Evolutionary conservation across 495 filamentous ascomycete genomes (phyloP), one percentile per base, ranked within the genome.

Genomic region (Daldinia childiae): DNA sequence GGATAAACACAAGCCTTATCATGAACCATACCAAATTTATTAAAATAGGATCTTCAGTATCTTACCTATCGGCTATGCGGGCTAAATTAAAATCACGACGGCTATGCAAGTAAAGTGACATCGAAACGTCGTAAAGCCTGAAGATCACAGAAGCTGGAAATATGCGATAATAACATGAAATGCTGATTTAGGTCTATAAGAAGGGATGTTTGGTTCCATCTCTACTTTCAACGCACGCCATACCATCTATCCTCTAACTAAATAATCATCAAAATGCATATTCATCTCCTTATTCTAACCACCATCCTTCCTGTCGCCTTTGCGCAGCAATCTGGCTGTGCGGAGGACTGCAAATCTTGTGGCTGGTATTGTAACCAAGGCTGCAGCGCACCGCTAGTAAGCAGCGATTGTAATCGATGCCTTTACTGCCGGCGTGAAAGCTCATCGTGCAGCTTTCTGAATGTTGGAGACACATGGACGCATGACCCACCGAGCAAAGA

Each of bases 361-460:
- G 69, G 64, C 3, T 67, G 64, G 59, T 74, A 71, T 54, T 74
- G 71, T 45, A 71, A 71, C 63, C 48, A 71, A 27, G 67, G 71
- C 0, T 74, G 71, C 48, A 38, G 32, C 29, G 43, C 64, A 6
- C 54, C 60, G 2, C 69, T 75, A 1, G 27, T 45, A 29, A 19
- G 26, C 15, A 27, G 29, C 45, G 58, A 72, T 14, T 75, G 73
- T 41, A 34, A 26, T 34, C 62, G 62, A 17, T 73, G 73, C 9
- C 66, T 75, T 19, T 75, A 73, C 66, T 75, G 73, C 58, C 73
- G 73, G 15, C 73, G 73, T 9, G 73, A 75, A 62, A 72, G 65
- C 51, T 66, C 62, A 15, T 51, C 65, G n/a, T 75, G 73, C 59
- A 54, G 48, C 5, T 75, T 69, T 43, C 32, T 69, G 2, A 12